A percentile compares a stretch with the other conserved stretches of the same genome.
These are phyloP conservation scores for Didymella sp. DNA, from an alignment of 2,329 filamentous ascomycete species.

Conservation along the genomic window DNA sequence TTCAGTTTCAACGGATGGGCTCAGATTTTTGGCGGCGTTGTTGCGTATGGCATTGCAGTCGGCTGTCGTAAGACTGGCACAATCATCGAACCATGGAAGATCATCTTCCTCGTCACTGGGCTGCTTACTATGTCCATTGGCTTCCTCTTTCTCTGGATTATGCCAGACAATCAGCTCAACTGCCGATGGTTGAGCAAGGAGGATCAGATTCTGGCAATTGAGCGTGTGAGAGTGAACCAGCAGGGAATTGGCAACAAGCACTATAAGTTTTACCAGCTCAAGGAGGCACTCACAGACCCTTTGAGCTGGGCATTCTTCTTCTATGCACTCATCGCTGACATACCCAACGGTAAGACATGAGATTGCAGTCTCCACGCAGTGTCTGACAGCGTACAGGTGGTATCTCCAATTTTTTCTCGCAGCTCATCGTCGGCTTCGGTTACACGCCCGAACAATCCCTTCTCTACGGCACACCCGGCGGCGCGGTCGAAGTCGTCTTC, in stretches of 20 bases:
- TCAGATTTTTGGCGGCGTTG: conserved; percentile 66
- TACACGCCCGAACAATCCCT: conserved; percentile 69
- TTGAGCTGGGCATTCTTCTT: conserved; percentile 67
- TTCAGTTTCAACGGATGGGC: conserved; percentile 71
- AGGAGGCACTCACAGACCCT: conserved; percentile 64
- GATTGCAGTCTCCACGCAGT: neutral
- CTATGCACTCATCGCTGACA: conserved; percentile 63
- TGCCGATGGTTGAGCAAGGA: conserved; percentile 68
- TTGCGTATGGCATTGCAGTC: conserved; percentile 69
- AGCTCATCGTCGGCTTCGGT: conserved; percentile 68
- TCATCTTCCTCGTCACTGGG: conserved; percentile 59
- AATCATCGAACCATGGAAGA: conserved; percentile 69
- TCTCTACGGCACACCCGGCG: conserved; percentile 69
- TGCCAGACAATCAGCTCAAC: conserved; percentile 68
- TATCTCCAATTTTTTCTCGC: conserved; percentile 67
- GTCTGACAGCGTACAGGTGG: conserved; percentile 49
- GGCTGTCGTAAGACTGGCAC: conserved; percentile 63
- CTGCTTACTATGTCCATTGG: conserved; percentile 53
- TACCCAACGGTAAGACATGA: conserved; percentile 59
- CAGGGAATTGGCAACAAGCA: conserved; percentile 76
- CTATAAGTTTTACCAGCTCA: conserved; percentile 71
- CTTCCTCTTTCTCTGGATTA: conserved; percentile 53
- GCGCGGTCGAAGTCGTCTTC: conserved; percentile 68
- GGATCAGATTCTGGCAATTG: conserved; percentile 72
- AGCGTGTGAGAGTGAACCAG: conserved; percentile 75